Evolutionary conservation across 345 rosid species (phyloP).

Genomic region (Lepidium africanum): DNA sequence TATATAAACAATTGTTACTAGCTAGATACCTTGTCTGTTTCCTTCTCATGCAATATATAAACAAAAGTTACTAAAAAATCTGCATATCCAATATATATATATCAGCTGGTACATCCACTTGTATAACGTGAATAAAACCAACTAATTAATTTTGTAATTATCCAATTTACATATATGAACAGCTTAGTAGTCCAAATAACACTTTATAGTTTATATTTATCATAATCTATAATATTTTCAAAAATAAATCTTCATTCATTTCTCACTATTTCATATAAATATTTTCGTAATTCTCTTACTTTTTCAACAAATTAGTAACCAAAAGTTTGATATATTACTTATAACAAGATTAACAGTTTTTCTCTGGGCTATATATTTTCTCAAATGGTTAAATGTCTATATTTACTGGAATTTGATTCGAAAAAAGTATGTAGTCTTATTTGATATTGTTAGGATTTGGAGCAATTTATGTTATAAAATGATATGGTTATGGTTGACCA

Average conservation of each 20-base stretch:
- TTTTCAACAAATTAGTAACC: background rate
- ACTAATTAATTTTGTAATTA: background rate
- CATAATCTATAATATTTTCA: background rate
- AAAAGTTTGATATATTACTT: background rate
- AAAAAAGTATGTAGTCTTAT: too few relatives aligned
- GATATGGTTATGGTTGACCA: too few relatives aligned
- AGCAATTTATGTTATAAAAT: too few relatives aligned
- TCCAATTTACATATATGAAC: background rate
- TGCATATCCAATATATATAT: background rate
- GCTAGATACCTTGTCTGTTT: background rate
- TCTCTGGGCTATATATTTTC: too few relatives aligned
- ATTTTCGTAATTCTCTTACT: background rate
- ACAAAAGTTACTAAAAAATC: background rate
- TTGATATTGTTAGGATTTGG: too few relatives aligned
- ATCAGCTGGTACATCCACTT: background rate
- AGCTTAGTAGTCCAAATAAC: background rate
- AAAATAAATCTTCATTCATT: background rate
- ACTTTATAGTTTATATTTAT: background rate
- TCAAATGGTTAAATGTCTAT: too few relatives aligned
- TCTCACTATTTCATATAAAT: background rate
- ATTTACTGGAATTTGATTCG: too few relatives aligned
- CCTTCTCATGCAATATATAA: background rate
- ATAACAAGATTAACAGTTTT: background rate
- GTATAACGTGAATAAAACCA: background rate
- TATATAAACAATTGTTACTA: constrained; percentile 10